Evolutionary conservation across 108 stramenopile genomes (phyloP).

Genomic region (Skeletonema potamos): DNA sequence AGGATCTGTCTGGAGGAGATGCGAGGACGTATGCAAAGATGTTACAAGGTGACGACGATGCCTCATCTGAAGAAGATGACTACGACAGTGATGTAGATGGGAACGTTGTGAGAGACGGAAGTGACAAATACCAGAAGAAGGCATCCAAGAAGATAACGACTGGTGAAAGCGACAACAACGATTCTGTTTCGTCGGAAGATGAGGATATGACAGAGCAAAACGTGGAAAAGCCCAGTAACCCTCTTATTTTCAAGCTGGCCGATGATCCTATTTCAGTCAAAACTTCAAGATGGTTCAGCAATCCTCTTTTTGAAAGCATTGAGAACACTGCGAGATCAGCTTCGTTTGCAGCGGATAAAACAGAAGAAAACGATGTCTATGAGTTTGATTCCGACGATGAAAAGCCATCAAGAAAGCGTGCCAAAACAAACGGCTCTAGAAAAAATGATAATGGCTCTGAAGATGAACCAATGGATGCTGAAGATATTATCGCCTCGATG

Average conservation of each 20-base stretch:
- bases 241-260: slow-evolving; percentile 73
- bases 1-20: slow-evolving; percentile 58
- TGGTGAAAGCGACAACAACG: neutral
- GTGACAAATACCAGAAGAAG: slow-evolving; percentile 57
- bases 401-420: slow-evolving; percentile 37
- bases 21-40: slow-evolving; percentile 76
- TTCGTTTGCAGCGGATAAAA: slow-evolving; percentile 36
- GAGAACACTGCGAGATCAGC: slow-evolving; percentile 71
- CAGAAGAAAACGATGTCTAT: slow-evolving; percentile 31
- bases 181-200: slow-evolving; percentile 1
- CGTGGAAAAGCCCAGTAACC: slow-evolving; percentile 50
- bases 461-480: slow-evolving; percentile 60
- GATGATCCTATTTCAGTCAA: slow-evolving; percentile 82
- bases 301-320: slow-evolving; percentile 87
- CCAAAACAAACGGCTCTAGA: slow-evolving; percentile 16
- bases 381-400: slow-evolving; percentile 51
- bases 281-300: slow-evolving; percentile 92
- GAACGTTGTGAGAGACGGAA: slow-evolving; percentile 60
- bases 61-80: slow-evolving; percentile 52
- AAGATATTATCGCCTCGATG: slow-evolving; percentile 85
- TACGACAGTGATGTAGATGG: slow-evolving; percentile 57
- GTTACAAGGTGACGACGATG: slow-evolving; percentile 66
- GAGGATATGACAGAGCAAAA: neutral
- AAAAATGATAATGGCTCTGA: slow-evolving; percentile 31
- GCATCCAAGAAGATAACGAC: slow-evolving; percentile 30